phyloP scores from a whole-genome alignment of 495 filamentous ascomycete species.

The Lindgomyces ingoldianus region DNA sequence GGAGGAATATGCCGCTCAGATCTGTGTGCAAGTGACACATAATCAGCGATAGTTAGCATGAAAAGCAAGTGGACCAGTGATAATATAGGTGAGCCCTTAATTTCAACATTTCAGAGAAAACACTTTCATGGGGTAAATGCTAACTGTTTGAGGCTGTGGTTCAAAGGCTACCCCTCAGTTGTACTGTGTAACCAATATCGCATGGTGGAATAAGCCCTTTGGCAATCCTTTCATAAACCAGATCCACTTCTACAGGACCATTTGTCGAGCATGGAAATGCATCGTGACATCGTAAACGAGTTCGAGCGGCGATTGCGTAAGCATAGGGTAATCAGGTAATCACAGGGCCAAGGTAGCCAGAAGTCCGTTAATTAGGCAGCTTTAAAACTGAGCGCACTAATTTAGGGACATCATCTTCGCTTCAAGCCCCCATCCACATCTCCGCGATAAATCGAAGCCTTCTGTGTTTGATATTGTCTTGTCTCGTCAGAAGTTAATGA shows the following conservation, averaged over 20 bases:
- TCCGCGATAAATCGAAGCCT: too few relatives aligned
- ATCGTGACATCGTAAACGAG: constrained; percentile 9
- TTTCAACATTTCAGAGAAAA: neutral
- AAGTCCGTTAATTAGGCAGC: constrained; percentile 23
- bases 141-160: constrained; percentile 12
- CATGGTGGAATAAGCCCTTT: constrained; percentile 12
- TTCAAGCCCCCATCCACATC: neutral
- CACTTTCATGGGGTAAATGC: neutral
- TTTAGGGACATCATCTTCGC: neutral
- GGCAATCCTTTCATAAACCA: constrained; percentile 24
- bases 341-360: neutral
- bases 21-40: neutral
- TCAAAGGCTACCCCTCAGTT: neutral
- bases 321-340: constrained; percentile 31
- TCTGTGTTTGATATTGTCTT: too few relatives aligned
- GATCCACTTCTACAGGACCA: neutral
- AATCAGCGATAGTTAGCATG: neutral
- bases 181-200: neutral
- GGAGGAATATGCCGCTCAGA: neutral
- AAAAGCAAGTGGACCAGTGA: too few relatives aligned
- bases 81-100: neutral
- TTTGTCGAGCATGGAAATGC: neutral
- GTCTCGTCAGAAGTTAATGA: neutral
- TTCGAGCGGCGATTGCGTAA: constrained; percentile 13
- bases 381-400: constrained; percentile 12